Conservation (phyloP, 805 yeast genomes). For the Lipomyces orientalis region DNA sequence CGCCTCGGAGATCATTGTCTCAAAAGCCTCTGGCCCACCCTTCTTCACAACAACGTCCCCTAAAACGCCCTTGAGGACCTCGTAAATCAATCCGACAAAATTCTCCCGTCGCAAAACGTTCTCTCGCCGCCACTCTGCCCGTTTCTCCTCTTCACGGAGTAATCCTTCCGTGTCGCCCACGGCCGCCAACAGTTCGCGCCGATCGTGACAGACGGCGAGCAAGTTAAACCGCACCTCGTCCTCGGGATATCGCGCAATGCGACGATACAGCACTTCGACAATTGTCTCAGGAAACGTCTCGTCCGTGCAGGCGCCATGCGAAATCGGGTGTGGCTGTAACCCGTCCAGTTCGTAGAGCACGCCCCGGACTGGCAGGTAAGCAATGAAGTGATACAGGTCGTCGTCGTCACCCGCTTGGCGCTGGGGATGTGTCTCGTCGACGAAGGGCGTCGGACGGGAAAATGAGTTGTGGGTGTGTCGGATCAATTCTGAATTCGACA, state of each 20-base stretch:
- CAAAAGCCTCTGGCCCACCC: conserved; percentile 52
- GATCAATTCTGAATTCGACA: conserved; percentile 63
- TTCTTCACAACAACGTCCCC: conserved; percentile 24
- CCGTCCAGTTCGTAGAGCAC: conserved; percentile 68
- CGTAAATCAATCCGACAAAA: conserved; percentile 57
- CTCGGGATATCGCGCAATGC: conserved; percentile 54
- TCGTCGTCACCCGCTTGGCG: conserved; percentile 41
- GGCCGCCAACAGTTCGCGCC: conserved; percentile 48
- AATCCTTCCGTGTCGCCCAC: conserved; percentile 51
- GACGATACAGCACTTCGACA: conserved; percentile 52
- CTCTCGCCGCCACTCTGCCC: conserved; percentile 60
- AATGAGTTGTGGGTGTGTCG: conserved; percentile 66
- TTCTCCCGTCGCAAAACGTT: conserved; percentile 61
- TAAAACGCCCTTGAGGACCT: conserved; percentile 53
- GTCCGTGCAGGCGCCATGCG: conserved; percentile 53
- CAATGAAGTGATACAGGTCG: conserved; percentile 63
- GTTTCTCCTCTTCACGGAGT: conserved; percentile 52
- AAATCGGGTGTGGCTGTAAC: conserved; percentile 59
- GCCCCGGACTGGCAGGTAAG: conserved; percentile 56
- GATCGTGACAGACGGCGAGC: conserved; percentile 59
- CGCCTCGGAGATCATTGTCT: conserved; percentile 20
- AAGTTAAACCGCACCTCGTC: conserved; percentile 63
- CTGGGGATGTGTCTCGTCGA: conserved; percentile 48
- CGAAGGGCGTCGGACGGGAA: conserved; percentile 58
- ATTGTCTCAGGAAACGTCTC: conserved; percentile 53